Evolutionary conservation across 2,329 filamentous ascomycete species (phyloP), one percentile per base, ranked within the genome.

Genomic region (Hymenoscyphus linearis): DNA sequence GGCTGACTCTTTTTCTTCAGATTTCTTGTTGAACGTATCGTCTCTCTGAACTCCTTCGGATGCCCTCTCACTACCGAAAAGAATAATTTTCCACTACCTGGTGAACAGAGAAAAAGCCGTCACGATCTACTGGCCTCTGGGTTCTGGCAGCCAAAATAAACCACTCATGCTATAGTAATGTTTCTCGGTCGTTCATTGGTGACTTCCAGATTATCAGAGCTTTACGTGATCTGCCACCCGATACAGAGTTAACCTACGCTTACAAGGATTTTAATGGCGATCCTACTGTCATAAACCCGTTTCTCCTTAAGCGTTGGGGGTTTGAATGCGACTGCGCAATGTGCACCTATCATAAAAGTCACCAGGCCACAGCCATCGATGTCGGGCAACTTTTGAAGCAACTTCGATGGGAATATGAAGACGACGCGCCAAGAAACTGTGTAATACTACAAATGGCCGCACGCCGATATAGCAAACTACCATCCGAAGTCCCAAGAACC

Each of bases 271-370:
- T 12, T 12, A 47, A 12, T 12, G n/a, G 18, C 18, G n/a, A 22
- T 12, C 9, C 40, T 12, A 18, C 5, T 22, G 9, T 9, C 7
- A 47, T 47, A 10, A 47, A 22, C 1, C 18, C 9, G 3, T 47
- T 18, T 25, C 18, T 18, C 12, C 18, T 50, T 12, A 14, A 35
- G 13, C 18, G 16, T 10, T 50, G 55, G 55, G 36, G 36, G 1
- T 57, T 57, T 18, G 25, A 57, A 57, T 57, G 37, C 9, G 26
- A 50, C 9, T 50, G 55, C 37, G 37, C 25, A 16, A 57, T 57
- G 4, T 57, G 37, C n/a, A 9, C 12, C 12, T 22, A 57, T 10
- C 7, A 22, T 10, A 16, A 50, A 7, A 16, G 4, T 31, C 55
- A 34, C n/a, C 18, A 40, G n/a, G 22, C 40, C 6, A 47, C 40